Percentiles rank a stretch among this genome's conserved stretches.
These are phyloP conservation scores for Hippophae rhamnoides DNA, from an alignment of 306 rosid genomes.

Conservation along the genomic window DNA sequence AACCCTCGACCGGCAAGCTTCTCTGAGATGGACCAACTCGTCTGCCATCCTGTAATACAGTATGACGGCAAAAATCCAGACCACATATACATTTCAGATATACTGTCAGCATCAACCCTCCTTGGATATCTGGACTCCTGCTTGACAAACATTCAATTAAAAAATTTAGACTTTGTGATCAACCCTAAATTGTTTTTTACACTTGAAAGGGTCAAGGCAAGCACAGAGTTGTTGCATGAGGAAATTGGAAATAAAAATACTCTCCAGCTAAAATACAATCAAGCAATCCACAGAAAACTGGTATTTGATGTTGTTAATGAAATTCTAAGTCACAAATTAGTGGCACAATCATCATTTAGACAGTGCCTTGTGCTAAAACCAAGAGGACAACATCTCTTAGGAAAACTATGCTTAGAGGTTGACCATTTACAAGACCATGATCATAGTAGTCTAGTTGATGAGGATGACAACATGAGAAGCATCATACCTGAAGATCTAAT, in stretches of 20 bases:
- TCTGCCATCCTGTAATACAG: slow-evolving; percentile 7
- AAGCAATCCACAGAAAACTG: slow-evolving; percentile 53
- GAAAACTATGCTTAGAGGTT: slow-evolving; percentile 53
- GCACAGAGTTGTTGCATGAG: slow-evolving; percentile 18
- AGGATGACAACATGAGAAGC: slow-evolving; percentile 39
- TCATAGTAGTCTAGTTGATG: slow-evolving; percentile 17
- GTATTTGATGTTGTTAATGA: slow-evolving; percentile 65
- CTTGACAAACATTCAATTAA: slow-evolving; percentile 26
- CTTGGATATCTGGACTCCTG: slow-evolving; percentile 33
- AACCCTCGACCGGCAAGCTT: slow-evolving; percentile 24
- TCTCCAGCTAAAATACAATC: slow-evolving; percentile 5
- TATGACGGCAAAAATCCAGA: slow-evolving; percentile 42
- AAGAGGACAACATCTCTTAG: slow-evolving; percentile 40
- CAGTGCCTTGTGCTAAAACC: slow-evolving; percentile 28
- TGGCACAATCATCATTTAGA: slow-evolving; percentile 29
- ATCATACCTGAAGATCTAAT: slow-evolving; percentile 39
- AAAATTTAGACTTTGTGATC: slow-evolving; percentile 36
- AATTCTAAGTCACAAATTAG: slow-evolving; percentile 39
- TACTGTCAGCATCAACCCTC: slow-evolving; percentile 55
- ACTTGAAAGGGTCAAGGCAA: slow-evolving; percentile 43
- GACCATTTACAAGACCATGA: slow-evolving; percentile 48
- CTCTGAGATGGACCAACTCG: neutral
- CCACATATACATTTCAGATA: slow-evolving; percentile 58
- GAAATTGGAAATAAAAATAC: slow-evolving; percentile 12
- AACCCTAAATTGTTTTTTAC: slow-evolving; percentile 49